Base-by-base conservation (phyloP, 2,329 filamentous ascomycete species). In the Tolypocladium sp. region DNA sequence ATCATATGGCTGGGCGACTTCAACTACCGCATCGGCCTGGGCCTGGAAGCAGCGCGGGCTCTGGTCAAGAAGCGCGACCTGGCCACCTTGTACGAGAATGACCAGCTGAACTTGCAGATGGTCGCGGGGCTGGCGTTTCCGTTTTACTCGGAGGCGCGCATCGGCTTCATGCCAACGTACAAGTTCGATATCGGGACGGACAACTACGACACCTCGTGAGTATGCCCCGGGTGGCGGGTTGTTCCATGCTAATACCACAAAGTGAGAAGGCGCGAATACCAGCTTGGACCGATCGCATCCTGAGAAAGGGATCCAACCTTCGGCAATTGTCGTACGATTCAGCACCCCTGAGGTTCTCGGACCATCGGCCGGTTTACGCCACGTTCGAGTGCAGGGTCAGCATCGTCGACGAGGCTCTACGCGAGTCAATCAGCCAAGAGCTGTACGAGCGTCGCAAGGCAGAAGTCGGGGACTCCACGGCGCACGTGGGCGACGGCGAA, bases 1-100 rank as follows among this genome's bases (percentile, higher is more conserved):
- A 88, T 97, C 41, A 88, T 97, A 57, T 99, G 94, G 93, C 82
- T 97, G 49, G 94, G 94, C 6, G 94, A 99, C 72, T 99, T 99
- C 78, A 99, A 99, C 70, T 99, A 99, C 73, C 88, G 94, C 22
- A 96, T 99, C 66, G 93, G 92, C 1, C 80, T 97, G 59, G 82
- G 82, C 52, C 86, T 91, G 63, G 91, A 96, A 44, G 86, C 82
- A 61, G 90, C 91, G 9, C 87, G 90, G 64, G 82, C 86, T 38
- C 77, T 96, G 12, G 85, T 96, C 58, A 83, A 87, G 66, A 81
- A 83, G 58, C 79, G 83, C 33, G 88, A 97, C 67, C 78, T 96
- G 13, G 89, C 88, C 59, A 87, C 82, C 22, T 76, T 97, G 56
- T 95, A 96, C 70, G 89, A 94, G 62, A 95, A 97, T 67, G 93